Evolutionary conservation across 352 stramenopile species (phyloP).

Genomic region (Stephanocyclus meneghinianus): DNA sequence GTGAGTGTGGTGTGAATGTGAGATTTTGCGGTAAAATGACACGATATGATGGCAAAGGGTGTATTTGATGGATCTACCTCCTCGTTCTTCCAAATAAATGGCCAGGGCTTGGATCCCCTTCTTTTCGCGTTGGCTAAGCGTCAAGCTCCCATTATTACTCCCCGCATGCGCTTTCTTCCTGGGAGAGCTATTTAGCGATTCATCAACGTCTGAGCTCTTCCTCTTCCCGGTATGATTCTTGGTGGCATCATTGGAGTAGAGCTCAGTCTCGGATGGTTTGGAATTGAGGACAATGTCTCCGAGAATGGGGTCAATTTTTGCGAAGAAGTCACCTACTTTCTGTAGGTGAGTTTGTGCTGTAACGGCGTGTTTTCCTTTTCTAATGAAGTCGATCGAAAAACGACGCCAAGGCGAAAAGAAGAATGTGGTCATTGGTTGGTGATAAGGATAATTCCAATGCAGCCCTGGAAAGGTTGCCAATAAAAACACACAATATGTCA

Average conservation of each 20-base stretch:
- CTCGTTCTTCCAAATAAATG: conserved; percentile 68
- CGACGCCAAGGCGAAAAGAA: neutral
- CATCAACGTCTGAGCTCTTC: conserved; percentile 36
- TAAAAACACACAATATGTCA: neutral
- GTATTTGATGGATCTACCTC: conserved; percentile 38
- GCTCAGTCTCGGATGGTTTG: conserved; percentile 25
- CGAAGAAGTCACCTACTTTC: conserved; percentile 63
- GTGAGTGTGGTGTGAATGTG: neutral
- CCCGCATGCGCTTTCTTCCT: conserved; percentile 44
- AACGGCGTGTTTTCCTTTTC: conserved; percentile 72
- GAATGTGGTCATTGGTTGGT: conserved; percentile 19
- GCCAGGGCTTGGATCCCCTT: conserved; percentile 65
- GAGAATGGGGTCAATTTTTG: conserved; percentile 61
- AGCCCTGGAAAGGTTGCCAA: conserved; percentile 12
- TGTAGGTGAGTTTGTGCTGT: conserved; percentile 62
- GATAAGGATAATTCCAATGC: conserved; percentile 10
- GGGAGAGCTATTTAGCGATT: conserved; percentile 15
- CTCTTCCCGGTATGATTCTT: conserved; percentile 35
- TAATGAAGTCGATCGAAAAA: conserved; percentile 16
- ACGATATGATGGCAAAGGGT: neutral
- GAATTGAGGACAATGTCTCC: conserved; percentile 40
- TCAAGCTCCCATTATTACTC: conserved; percentile 41
- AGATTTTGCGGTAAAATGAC: neutral
- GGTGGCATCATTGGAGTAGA: conserved; percentile 26
- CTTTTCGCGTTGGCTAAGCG: conserved; percentile 66